These are phyloP conservation scores for Penstemon davidsonii DNA, from an alignment of 257 asterid genomes.

Conservation along the genomic window DNA sequence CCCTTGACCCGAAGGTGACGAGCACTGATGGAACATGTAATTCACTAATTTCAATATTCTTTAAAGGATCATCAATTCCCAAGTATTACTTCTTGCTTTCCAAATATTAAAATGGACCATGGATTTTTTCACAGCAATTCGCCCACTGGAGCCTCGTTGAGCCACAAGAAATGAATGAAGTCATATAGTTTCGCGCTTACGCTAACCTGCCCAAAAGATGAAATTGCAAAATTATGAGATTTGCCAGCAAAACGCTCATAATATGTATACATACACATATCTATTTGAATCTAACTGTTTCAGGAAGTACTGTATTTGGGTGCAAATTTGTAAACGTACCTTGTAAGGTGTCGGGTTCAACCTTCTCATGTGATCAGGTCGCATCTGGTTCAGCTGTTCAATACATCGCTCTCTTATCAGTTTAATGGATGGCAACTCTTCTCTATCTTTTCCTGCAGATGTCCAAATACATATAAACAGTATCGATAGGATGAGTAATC, in stretches of 20 bases:
- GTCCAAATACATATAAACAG: slow-evolving; percentile 11
- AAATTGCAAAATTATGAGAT: background rate
- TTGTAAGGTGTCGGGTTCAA: slow-evolving; percentile 98
- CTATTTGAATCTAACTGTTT: no score
- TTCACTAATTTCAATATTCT: background rate
- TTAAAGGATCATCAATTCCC: slow-evolving; percentile 3
- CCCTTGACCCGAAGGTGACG: no score
- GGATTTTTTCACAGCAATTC: slow-evolving; percentile 57
- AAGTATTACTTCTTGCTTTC: slow-evolving; percentile 10
- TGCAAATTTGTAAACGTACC: slow-evolving; percentile 41
- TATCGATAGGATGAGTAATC: background rate
- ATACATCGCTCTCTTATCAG: slow-evolving; percentile 72
- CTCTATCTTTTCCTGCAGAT: slow-evolving; percentile 61
- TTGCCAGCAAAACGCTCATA: no score
- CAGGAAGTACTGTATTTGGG: background rate
- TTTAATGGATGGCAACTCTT: slow-evolving; percentile 58
- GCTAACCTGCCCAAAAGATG: slow-evolving; percentile 60
- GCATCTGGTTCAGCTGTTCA: slow-evolving; percentile 76
- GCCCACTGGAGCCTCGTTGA: slow-evolving; percentile 93
- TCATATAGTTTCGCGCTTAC: slow-evolving; percentile 85
- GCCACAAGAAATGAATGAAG: slow-evolving; percentile 93
- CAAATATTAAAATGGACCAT: background rate
- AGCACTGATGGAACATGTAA: background rate
- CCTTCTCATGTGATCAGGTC: slow-evolving; percentile 97
- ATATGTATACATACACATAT: no score